Evolutionary conservation across 169 alveolate species (phyloP).

Genomic region (Condylostoma magnum): DNA sequence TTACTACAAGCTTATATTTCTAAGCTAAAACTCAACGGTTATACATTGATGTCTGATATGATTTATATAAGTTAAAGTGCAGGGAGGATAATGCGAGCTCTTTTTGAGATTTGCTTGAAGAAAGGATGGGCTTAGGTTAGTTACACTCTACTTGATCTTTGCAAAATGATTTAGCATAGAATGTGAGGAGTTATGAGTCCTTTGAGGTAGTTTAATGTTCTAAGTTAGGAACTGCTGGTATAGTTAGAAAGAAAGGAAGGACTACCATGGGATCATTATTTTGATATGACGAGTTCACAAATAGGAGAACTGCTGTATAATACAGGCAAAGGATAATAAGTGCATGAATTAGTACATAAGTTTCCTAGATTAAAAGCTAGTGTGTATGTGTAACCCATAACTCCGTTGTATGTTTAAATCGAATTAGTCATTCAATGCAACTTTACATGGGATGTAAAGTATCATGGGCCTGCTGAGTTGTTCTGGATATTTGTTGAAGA

Average conservation of each 20-base stretch:
- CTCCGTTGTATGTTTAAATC: conserved; percentile 92
- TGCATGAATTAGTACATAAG: conserved; percentile 86
- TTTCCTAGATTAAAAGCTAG: conserved; percentile 93
- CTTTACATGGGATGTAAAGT: conserved; percentile 59
- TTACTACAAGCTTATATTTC: conserved; percentile 96
- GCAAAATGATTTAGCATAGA: conserved; percentile 97
- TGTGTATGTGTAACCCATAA: conserved; percentile 96
- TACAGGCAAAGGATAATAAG: conserved; percentile 78
- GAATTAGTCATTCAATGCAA: conserved; percentile 78
- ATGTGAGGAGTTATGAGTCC: conserved; percentile 99
- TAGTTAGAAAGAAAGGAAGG: conserved; percentile 95
- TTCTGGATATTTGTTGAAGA: conserved; percentile 97
- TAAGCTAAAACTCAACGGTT: conserved; percentile 94
- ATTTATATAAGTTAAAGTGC: conserved; percentile 97
- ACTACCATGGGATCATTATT: conserved; percentile 94
- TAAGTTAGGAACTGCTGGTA: conserved; percentile 92
- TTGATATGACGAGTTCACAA: conserved; percentile 91
- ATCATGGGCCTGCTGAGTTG: conserved; percentile 93
- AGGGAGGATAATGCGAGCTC: conserved; percentile 97
- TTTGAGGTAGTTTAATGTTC: conserved; percentile 95
- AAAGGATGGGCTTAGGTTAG: conserved; percentile 95
- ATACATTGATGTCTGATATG: conserved; percentile 98
- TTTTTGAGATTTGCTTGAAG: conserved; percentile 94
- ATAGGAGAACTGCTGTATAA: conserved; percentile 93
- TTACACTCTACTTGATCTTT: conserved; percentile 84